Percentiles rank a stretch among this genome's conserved stretches.
Conservation (phyloP, 805 yeast species). For the Candida pini region DNA sequence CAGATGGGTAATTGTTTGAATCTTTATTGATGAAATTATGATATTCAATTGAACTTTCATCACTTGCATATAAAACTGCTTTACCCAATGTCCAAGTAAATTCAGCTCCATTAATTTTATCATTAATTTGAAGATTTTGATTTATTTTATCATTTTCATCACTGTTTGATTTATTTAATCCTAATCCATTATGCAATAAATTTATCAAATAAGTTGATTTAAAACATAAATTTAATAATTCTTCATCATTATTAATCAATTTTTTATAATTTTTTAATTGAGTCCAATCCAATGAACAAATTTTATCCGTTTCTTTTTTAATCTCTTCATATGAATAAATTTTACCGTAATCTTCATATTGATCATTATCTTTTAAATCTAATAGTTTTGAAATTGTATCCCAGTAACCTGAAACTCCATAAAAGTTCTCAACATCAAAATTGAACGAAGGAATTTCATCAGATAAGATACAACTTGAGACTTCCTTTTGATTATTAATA, state of each 20-base stretch:
- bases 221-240: slow-evolving; percentile 52
- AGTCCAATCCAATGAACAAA: slow-evolving; percentile 41
- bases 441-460: slow-evolving; percentile 53
- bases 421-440: slow-evolving; percentile 49
- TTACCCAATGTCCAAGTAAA: slow-evolving; percentile 92
- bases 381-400: slow-evolving; percentile 48
- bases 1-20: slow-evolving; percentile 12
- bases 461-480: slow-evolving; percentile 44
- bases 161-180: slow-evolving; percentile 48
- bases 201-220: slow-evolving; percentile 54
- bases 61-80: slow-evolving; percentile 56
- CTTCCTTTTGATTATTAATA: slow-evolving; percentile 16
- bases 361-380: slow-evolving; percentile 23
- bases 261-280: slow-evolving; percentile 22
- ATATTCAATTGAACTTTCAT: slow-evolving; percentile 41
- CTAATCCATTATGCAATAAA: slow-evolving; percentile 54
- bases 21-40: slow-evolving; percentile 26
- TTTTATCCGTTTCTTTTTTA: slow-evolving; percentile 37
- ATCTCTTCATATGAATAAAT: slow-evolving; percentile 42
- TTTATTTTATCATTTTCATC: slow-evolving; percentile 29
- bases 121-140: slow-evolving; percentile 37
- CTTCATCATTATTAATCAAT: slow-evolving; percentile 37
- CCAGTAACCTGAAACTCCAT: slow-evolving; percentile 68
- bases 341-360: slow-evolving; percentile 22
- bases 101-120: slow-evolving; percentile 71